Evolutionary conservation across 2,329 filamentous ascomycete species (phyloP).

Genomic region (Triangularia verruculosa): DNA sequence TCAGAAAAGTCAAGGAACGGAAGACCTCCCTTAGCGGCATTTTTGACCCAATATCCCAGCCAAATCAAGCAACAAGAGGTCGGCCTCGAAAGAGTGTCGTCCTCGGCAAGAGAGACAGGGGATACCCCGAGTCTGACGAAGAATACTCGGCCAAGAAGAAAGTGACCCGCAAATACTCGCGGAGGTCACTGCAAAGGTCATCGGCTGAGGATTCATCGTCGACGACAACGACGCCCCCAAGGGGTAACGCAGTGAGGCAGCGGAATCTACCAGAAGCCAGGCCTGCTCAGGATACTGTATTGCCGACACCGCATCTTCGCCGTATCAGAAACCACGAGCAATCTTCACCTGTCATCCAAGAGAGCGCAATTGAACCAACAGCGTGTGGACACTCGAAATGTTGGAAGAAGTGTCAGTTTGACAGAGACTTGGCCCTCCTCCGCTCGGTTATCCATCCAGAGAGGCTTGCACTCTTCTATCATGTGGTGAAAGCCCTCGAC

Average conservation of each 20-base stretch:
- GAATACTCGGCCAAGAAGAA: conserved; percentile 21
- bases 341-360: conserved; percentile 28
- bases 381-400: conserved; percentile 11
- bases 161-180: conserved; percentile 21
- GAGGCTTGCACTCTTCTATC: conserved; percentile 41
- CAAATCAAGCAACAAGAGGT: background rate
- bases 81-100: conserved; percentile 6
- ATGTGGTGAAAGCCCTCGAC: conserved; percentile 45
- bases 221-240: background rate
- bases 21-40: background rate
- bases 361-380: background rate
- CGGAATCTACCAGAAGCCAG: conserved; percentile 17
- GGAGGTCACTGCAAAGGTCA: conserved; percentile 18
- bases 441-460: conserved; percentile 31
- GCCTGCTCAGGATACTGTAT: conserved; percentile 27
- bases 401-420: conserved; percentile 29
- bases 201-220: conserved; percentile 9
- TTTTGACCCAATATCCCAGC: background rate
- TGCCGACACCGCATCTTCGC: conserved; percentile 35
- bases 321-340: conserved; percentile 31
- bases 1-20: conserved; percentile 37
- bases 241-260: conserved; percentile 8
- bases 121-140: conserved; percentile 16
- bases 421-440: conserved; percentile 36
- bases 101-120: conserved; percentile 18